These are phyloP conservation scores for Coniochaeta sp. DNA, from an alignment of 2,329 filamentous ascomycete species.

Conservation along the genomic window DNA sequence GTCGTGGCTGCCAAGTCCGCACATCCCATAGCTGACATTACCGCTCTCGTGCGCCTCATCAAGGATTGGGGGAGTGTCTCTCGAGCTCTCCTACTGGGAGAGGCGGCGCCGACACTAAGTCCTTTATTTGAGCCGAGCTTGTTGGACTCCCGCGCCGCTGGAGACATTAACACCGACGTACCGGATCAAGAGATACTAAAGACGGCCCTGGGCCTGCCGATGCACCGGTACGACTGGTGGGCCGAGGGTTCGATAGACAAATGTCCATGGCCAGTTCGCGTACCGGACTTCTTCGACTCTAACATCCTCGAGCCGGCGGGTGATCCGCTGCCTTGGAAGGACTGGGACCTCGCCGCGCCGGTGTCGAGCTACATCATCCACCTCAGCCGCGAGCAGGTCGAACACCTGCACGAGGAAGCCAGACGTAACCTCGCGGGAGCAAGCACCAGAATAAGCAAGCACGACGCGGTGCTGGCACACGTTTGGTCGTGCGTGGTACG, in stretches of 20 bases:
- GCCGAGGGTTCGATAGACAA: background rate
- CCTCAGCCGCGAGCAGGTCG: background rate
- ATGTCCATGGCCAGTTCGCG: background rate
- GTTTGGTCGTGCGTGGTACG: background rate
- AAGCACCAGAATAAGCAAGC: background rate
- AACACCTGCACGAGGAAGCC: background rate
- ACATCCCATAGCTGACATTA: background rate
- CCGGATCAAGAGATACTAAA: background rate
- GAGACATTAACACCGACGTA: background rate
- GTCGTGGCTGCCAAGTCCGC: background rate
- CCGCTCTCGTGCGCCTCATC: background rate
- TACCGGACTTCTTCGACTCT: background rate
- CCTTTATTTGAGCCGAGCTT: background rate
- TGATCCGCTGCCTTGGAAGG: background rate
- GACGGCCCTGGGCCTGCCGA: background rate
- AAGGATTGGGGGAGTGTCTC: background rate
- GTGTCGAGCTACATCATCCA: background rate
- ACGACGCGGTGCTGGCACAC: constrained; percentile 1
- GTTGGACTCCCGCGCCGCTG: background rate
- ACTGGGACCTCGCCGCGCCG: background rate
- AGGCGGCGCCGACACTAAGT: background rate
- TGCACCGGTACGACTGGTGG: background rate
- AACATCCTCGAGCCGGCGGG: background rate
- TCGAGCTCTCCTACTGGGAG: background rate
- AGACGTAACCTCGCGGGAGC: background rate